A percentile compares a stretch with the other conserved stretches of the same genome.
Conservation (phyloP, 305 asterid species). For the Andrographis paniculata region DNA sequence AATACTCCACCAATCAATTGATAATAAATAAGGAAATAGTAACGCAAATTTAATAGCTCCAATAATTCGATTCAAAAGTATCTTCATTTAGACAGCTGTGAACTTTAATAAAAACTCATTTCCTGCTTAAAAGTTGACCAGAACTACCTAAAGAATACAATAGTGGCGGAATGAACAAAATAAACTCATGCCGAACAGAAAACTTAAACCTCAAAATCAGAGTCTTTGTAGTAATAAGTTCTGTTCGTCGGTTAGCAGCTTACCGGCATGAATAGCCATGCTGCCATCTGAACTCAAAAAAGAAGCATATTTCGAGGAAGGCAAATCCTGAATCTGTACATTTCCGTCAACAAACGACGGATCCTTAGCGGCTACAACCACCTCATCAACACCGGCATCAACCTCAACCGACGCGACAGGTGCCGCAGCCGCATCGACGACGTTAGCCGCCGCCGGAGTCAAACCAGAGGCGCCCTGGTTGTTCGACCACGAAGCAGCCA, state of each 20-base stretch:
- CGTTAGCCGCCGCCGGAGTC: slow-evolving; percentile 60
- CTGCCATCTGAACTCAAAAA: slow-evolving; percentile 77
- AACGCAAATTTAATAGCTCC: too few species aligned
- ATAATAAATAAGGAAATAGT: too few species aligned
- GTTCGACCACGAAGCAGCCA: slow-evolving; percentile 94
- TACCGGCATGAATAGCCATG: slow-evolving; percentile 96
- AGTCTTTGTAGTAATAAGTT: neutral
- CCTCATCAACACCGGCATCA: slow-evolving; percentile 41
- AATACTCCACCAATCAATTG: too few species aligned
- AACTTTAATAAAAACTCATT: too few species aligned
- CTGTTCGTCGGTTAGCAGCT: slow-evolving; percentile 3
- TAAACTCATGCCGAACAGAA: too few species aligned
- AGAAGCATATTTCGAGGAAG: slow-evolving; percentile 43
- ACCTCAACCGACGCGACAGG: slow-evolving; percentile 42
- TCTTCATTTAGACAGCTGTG: too few species aligned
- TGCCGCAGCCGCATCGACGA: slow-evolving; percentile 52
- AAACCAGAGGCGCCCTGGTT: slow-evolving; percentile 27
- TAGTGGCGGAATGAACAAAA: too few species aligned
- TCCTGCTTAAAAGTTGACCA: too few species aligned
- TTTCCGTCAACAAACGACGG: slow-evolving; percentile 24
- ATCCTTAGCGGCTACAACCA: slow-evolving; percentile 31
- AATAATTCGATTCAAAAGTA: too few species aligned
- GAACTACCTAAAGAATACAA: too few species aligned
- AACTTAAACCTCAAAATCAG: neutral
- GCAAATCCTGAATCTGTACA: slow-evolving; percentile 47